Conservation (phyloP, 2,329 filamentous ascomycete genomes). For the Phyllosticta ampelicida region DNA sequence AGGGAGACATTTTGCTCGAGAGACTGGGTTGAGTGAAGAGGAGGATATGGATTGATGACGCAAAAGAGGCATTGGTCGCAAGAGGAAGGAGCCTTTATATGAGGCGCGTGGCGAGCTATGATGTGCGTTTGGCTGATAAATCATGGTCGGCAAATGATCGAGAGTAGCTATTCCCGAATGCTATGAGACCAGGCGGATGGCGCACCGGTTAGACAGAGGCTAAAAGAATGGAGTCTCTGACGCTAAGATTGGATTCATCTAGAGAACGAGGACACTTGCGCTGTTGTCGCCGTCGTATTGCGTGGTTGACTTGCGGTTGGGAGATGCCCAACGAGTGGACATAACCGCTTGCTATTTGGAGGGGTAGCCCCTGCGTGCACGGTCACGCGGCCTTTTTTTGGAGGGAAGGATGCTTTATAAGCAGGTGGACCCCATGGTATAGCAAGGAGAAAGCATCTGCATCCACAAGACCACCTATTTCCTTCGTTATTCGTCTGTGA, state of each 20-base stretch:
- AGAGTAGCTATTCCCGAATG: background rate
- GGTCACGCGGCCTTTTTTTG: background rate
- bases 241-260: background rate
- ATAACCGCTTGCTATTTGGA: background rate
- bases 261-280: background rate
- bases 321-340: background rate
- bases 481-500: background rate
- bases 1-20: background rate
- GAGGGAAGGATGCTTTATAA: background rate
- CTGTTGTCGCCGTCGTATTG: background rate
- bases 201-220: background rate
- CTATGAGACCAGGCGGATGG: background rate
- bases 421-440: background rate
- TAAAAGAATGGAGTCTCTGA: background rate
- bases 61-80: background rate
- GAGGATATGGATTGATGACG: background rate
- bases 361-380: background rate
- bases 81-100: background rate
- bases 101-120: background rate
- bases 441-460: background rate
- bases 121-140: background rate
- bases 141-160: background rate
- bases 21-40: background rate
- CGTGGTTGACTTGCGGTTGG: background rate
- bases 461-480: background rate